phyloP scores from a whole-genome alignment of 805 yeast species.

The Ogataea saltuana region DNA sequence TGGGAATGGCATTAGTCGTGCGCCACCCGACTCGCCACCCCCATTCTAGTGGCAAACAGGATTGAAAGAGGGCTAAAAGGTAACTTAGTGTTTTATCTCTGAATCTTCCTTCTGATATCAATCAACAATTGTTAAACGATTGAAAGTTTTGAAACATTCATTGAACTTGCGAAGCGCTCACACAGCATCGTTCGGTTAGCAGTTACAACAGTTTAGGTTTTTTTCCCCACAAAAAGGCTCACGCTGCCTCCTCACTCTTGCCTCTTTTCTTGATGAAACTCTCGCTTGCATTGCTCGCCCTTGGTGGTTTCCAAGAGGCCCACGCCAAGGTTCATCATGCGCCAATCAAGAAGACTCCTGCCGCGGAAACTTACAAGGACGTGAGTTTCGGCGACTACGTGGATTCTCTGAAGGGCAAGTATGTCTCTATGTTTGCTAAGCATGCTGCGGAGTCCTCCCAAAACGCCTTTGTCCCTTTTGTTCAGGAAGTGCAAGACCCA shows the following conservation, averaged over 20 bases:
- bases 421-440: conserved; percentile 41
- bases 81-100: neutral
- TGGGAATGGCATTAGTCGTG: neutral
- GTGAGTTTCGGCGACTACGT: conserved; percentile 48
- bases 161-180: no score
- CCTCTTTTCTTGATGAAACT: conserved; percentile 1
- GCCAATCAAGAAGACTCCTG: conserved; percentile 48
- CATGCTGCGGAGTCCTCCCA: conserved; percentile 24
- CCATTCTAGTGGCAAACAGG: conserved; percentile 6
- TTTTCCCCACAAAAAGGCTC: neutral
- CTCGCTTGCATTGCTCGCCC: conserved; percentile 3
- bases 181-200: no score
- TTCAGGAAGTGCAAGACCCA: conserved; percentile 22
- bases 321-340: conserved; percentile 49
- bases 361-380: conserved; percentile 48
- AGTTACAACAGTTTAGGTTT: no score
- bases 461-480: conserved; percentile 45
- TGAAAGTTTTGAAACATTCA: no score
- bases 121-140: no score
- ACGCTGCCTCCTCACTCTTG: no score
- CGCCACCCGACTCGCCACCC: conserved; percentile 8
- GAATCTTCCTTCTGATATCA: neutral
- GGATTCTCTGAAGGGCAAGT: conserved; percentile 49
- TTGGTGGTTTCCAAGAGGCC: conserved; percentile 26
- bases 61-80: conserved; percentile 1